A percentile compares a stretch with the other conserved stretches of the same genome.
Conservation (phyloP, 2,329 filamentous ascomycete genomes). For the Xylaria sp. region DNA sequence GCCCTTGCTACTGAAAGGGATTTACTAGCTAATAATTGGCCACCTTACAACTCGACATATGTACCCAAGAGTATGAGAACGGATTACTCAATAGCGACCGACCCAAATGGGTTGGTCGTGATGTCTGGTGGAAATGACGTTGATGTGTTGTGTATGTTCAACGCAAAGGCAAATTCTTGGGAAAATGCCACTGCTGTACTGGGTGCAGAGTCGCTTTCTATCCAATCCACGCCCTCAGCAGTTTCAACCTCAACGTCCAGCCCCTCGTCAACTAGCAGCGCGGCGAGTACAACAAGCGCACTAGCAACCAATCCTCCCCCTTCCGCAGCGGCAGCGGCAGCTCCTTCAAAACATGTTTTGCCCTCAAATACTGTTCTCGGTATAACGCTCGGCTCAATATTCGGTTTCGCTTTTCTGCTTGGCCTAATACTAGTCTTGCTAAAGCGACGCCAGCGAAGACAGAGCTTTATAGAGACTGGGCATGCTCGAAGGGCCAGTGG, state of each 20-base stretch:
- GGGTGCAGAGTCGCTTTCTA: constrained; percentile 54
- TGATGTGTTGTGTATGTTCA: constrained; percentile 79
- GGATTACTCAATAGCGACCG: constrained; percentile 79
- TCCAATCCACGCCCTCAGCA: constrained; percentile 49
- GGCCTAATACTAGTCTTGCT: constrained; percentile 77
- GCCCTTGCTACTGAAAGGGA: constrained; percentile 50
- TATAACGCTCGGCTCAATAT: constrained; percentile 83
- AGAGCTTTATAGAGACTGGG: constrained; percentile 60
- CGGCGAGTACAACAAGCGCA: constrained; percentile 32
- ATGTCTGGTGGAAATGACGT: constrained; percentile 79
- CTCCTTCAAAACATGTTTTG: constrained; percentile 38
- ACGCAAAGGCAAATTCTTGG: constrained; percentile 81
- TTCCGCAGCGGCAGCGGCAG: constrained; percentile 43
- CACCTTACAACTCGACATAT: constrained; percentile 78
- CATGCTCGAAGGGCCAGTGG: constrained; percentile 58
- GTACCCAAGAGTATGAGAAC: constrained; percentile 73
- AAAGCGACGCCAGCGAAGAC: constrained; percentile 68
- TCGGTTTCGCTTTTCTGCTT: constrained; percentile 77
- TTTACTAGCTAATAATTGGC: constrained; percentile 74
- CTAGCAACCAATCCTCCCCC: constrained; percentile 38
- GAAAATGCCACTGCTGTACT: constrained; percentile 75
- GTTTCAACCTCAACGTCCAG: constrained; percentile 50
- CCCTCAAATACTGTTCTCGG: constrained; percentile 75
- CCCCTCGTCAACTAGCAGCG: constrained; percentile 38
- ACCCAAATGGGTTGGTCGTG: constrained; percentile 73